Conservation (phyloP, 345 rosid genomes). For the Capsella bursapastoris region DNA sequence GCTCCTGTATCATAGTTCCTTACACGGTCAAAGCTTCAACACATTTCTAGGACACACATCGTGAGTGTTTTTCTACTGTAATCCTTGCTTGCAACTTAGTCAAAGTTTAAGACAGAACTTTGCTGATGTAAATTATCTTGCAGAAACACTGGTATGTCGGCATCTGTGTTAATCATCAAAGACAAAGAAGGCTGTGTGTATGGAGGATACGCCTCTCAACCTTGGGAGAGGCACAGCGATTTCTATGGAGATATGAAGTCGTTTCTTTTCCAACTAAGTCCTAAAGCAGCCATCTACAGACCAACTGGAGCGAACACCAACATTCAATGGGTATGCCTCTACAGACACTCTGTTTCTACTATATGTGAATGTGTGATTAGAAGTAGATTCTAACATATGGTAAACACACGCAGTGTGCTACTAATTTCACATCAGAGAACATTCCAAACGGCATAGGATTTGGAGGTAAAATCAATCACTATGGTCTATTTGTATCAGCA, state of each 20-base stretch:
- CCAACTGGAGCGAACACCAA: slow-evolving; percentile 88
- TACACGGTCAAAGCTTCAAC: slow-evolving; percentile 81
- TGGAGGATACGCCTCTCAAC: slow-evolving; percentile 94
- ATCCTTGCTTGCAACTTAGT: slow-evolving; percentile 15
- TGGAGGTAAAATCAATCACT: slow-evolving; percentile 80
- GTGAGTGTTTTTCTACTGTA: slow-evolving; percentile 53
- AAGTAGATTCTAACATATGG: not conserved
- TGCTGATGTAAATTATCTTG: slow-evolving; percentile 47
- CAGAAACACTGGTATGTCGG: slow-evolving; percentile 66
- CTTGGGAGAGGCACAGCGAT: slow-evolving; percentile 83
- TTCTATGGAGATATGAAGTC: slow-evolving; percentile 96
- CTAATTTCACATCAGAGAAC: slow-evolving; percentile 80
- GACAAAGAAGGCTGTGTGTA: slow-evolving; percentile 78
- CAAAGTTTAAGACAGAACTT: not conserved
- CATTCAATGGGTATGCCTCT: slow-evolving; percentile 78
- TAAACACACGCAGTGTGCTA: slow-evolving; percentile 68
- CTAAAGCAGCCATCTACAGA: slow-evolving; percentile 67
- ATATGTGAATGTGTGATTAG: not conserved
- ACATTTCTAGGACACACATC: slow-evolving; percentile 75
- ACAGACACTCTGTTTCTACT: not conserved
- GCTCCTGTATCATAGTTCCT: slow-evolving; percentile 79
- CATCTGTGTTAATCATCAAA: slow-evolving; percentile 70
- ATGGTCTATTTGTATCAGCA: slow-evolving; percentile 78
- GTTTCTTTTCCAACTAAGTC: slow-evolving; percentile 82
- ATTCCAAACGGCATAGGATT: slow-evolving; percentile 96